Evolutionary conservation across 345 rosid genomes (phyloP).

Genomic region (Hibiscus mutabilis): DNA sequence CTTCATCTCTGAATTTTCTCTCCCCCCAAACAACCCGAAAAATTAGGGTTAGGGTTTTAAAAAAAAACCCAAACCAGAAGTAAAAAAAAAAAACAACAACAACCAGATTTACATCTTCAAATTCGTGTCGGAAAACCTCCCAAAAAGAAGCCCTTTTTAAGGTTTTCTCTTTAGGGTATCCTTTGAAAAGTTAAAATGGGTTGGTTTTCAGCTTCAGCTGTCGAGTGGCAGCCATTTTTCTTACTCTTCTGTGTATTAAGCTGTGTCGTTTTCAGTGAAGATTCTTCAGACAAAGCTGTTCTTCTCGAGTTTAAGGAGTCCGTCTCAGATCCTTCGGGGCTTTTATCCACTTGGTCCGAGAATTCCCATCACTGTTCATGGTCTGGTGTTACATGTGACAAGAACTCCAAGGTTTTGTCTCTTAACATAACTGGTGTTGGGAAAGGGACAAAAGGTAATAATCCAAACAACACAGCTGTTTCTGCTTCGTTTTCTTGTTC

Average conservation of each 20-base stretch:
- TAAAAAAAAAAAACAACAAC: background rate
- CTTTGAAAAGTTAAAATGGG: constrained; percentile 31
- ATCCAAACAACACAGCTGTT: constrained; percentile 20
- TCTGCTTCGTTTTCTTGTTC: constrained; percentile 38
- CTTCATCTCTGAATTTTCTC: constrained; percentile 26
- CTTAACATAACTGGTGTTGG: constrained; percentile 67
- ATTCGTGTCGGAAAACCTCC: background rate
- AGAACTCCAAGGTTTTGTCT: constrained; percentile 48
- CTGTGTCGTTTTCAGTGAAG: constrained; percentile 21
- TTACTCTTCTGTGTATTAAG: constrained; percentile 21
- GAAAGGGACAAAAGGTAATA: constrained; percentile 34
- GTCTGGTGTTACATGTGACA: constrained; percentile 67
- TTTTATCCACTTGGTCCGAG: constrained; percentile 56
- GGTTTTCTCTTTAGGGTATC: constrained; percentile 3
- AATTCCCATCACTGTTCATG: constrained; percentile 52
- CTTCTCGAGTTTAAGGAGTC: constrained; percentile 64
- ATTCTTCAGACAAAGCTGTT: constrained; percentile 49
- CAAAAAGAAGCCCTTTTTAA: background rate
- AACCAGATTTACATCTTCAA: constrained; percentile 1
- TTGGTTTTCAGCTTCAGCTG: constrained; percentile 34
- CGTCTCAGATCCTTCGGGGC: constrained; percentile 53
- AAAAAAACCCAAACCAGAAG: background rate
- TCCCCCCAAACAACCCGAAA: constrained; percentile 6
- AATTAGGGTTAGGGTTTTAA: constrained; percentile 37
- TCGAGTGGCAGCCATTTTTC: constrained; percentile 41